Base-by-base conservation (phyloP, 2,329 filamentous ascomycete genomes). In the Apiospora marii region DNA sequence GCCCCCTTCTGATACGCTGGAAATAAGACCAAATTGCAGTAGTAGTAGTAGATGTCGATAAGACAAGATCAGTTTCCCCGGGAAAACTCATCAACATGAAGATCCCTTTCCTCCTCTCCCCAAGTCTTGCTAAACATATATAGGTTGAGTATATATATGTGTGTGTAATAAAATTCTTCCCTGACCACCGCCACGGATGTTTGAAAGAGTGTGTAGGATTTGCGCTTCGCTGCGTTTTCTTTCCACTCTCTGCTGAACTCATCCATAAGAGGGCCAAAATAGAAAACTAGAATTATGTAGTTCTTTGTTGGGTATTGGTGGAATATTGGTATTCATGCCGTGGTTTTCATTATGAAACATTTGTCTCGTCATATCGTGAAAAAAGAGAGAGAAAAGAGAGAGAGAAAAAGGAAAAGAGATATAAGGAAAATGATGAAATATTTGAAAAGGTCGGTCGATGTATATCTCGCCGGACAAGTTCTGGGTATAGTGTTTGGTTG, bases 361-460 rank as follows among this genome's bases (percentile, higher is more conserved):
- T 64, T 73, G 70, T 73, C 43, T 69, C 72, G 61, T 71, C 61
- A 70, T 71, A 37, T 68, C 69, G 53, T 68, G 49, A 70, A 72
- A n/a, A 53, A 67, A 70, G 61, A 34, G 24, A 69, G 69, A 69
- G 14, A 61, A 51, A 51, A n/a, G 37, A 58, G 53, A 24, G 8
- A 71, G 41, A 30, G 22, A 41, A 24, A 30, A 43, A n/a, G 43
- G 16, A 43, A 70, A 34, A 22, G 22, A 34, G 27, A 30, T 30
- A 67, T 34, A 27, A 70, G 6, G 51, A 24, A 43, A 71, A 64
- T 46, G 48, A 53, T 48, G 43, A 24, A 19, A 24, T 30, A 69
- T 49, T 13, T n/a, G 58, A 24, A 41, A 37, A n/a, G 41, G 34
- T 37, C 41, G 58, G 58, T 64, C 58, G 58, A 64, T 64, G 58